A percentile compares a stretch with the other conserved stretches of the same genome.
These are phyloP conservation scores for Panaeolus papilionaceus DNA, from an alignment of 768 basidiomycete species.

Conservation along the genomic window DNA sequence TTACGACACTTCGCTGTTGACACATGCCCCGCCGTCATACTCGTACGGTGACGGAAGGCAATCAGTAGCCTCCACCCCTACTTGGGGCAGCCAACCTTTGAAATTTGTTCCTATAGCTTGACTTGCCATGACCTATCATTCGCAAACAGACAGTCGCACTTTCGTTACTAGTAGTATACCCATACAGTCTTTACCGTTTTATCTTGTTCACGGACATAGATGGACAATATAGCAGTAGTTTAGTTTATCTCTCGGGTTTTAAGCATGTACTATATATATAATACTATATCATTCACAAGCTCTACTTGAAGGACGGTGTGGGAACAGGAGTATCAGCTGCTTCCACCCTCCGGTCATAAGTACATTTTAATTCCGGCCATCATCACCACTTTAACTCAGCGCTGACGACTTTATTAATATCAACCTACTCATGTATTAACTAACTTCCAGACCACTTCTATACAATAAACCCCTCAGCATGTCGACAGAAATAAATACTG, in stretches of 20 bases:
- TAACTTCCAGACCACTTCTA: background rate
- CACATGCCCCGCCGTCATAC: background rate
- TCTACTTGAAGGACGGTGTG: no score
- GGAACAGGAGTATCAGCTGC: background rate
- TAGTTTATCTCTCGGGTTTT: no score
- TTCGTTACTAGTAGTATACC: background rate
- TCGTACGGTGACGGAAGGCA: background rate
- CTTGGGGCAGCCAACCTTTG: background rate
- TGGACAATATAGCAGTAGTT: no score
- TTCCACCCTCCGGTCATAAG: background rate
- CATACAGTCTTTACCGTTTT: no score
- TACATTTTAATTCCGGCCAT: background rate
- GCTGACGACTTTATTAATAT: background rate
- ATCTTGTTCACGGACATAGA: no score
- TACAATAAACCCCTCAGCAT: background rate
- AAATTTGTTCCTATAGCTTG: background rate
- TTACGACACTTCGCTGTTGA: background rate
- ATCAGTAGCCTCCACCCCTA: background rate
- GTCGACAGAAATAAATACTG: constrained; percentile 17
- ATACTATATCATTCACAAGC: no score
- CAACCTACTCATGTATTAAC: background rate
- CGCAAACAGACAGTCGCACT: background rate
- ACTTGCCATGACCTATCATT: background rate
- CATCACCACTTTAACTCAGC: background rate
- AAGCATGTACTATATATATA: no score